These are phyloP conservation scores for Leccinum subtestaceum DNA, from an alignment of 768 basidiomycete species.

Conservation along the genomic window DNA sequence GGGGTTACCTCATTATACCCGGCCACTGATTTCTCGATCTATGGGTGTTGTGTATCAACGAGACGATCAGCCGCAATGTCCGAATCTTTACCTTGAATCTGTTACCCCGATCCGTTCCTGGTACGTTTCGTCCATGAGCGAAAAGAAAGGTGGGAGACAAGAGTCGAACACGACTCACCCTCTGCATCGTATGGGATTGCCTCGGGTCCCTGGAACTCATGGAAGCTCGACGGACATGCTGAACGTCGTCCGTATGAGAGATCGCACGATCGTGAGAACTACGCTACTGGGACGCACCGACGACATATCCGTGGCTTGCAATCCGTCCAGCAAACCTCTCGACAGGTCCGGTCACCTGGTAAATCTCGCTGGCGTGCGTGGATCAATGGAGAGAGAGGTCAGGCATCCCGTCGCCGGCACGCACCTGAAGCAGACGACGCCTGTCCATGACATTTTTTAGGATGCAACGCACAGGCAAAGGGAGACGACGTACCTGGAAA, in stretches of 20 bases:
- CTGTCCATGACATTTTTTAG: slow-evolving; percentile 34
- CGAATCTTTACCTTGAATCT: slow-evolving; percentile 65
- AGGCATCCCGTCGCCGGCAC: background rate
- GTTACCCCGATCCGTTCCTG: slow-evolving; percentile 89
- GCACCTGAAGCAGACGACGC: slow-evolving; percentile 81
- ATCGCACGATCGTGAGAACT: background rate
- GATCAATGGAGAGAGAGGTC: background rate
- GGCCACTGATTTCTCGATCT: slow-evolving; percentile 85
- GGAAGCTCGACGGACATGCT: slow-evolving; percentile 86
- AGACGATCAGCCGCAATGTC: background rate
- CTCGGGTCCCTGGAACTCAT: slow-evolving; percentile 90
- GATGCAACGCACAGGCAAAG: background rate
- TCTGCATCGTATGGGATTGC: slow-evolving; percentile 85
- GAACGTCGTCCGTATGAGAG: background rate
- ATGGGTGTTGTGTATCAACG: slow-evolving; percentile 2
- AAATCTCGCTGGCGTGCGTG: slow-evolving; percentile 71
- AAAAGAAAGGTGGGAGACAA: background rate
- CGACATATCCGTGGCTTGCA: slow-evolving; percentile 81
- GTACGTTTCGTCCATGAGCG: background rate
- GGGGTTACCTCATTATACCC: slow-evolving; percentile 80
- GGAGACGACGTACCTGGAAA: slow-evolving; percentile 63
- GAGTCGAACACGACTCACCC: slow-evolving; percentile 41
- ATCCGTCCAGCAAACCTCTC: slow-evolving; percentile 88
- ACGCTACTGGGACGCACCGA: slow-evolving; percentile 47
- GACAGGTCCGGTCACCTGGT: slow-evolving; percentile 96